Evolutionary conservation across 805 yeast species (phyloP), one percentile per base, ranked within the genome.

Genomic region (Starmerella kuoi): DNA sequence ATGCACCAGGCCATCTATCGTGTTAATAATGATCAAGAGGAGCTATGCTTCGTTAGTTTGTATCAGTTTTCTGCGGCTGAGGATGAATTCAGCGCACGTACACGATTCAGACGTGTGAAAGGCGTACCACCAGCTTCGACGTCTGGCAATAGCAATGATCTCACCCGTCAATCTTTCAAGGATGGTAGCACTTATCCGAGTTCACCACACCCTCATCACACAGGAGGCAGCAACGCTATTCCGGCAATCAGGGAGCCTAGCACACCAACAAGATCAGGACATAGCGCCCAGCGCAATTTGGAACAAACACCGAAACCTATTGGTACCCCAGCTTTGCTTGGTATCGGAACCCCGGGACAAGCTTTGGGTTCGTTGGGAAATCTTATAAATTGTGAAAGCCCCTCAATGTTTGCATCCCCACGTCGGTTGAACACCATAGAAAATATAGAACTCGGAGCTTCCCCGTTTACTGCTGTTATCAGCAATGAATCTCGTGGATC

Each of bases 11-110:
- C 52, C 36, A 51, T 61, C 12, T 54, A 49, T 46, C 48, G 55
- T 25, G 38, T 42, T 8, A 41, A 47, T 12, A 37, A 28, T 19
- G 48, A 42, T 23, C 40, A 41, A 9, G 48, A 43, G 22, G 46
- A 44, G 42, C 54, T 60, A 18, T 51, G 53, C 31, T 60, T 62
- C 26, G 54, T 61, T 20, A 47, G 59, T 17, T 42, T 60, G 18
- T 61, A 61, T 48, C 63, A 61, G 49, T 61, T 61, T 41, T 58
- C 58, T 39, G 51, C 51, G 34, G 64, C 61, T 9, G 35, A 49
- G 17, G 64, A 61, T 40, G 53, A 55, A 38, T 61, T 61, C 47
- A 48, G 58, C 3, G 64, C 64, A 11, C 55, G 63, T 19, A 60
- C 63, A 5, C 48, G 61, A 19, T 61, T 61, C 57, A 50, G 64